Conservation (phyloP, 1,284 basidiomycete genomes). For the Meira nashicola region DNA sequence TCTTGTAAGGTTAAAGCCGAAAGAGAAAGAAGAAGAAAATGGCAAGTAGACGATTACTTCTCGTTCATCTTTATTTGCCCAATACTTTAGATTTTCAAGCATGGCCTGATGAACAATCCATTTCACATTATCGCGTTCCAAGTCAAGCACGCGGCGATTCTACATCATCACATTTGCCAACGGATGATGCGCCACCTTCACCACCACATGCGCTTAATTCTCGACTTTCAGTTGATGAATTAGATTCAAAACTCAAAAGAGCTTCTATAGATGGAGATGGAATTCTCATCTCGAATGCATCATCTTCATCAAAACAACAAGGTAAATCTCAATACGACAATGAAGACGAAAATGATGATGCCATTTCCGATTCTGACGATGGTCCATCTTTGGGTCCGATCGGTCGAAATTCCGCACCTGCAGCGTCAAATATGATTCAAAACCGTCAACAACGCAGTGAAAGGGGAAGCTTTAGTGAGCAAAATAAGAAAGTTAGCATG, state of each 20-base stretch:
- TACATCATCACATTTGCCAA: background rate
- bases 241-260: conserved; percentile 28
- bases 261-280: conserved; percentile 5
- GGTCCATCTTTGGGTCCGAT: background rate
- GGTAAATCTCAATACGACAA: background rate
- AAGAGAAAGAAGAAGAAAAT: too few relatives aligned
- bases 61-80: conserved; percentile 46
- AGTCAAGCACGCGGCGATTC: background rate
- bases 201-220: conserved; percentile 7
- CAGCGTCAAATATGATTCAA: background rate
- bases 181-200: background rate
- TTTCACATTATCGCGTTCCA: conserved; percentile 1
- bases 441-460: background rate
- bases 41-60: conserved; percentile 41
- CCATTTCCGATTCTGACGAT: background rate
- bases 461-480: conserved; percentile 7
- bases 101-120: background rate
- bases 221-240: conserved; percentile 32
- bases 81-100: conserved; percentile 34
- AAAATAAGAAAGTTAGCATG: conserved; percentile 9
- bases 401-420: background rate
- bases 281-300: background rate
- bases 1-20: background rate
- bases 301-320: too few relatives aligned
- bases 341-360: conserved; percentile 2